These are phyloP conservation scores for Balakata baccata DNA, from an alignment of 345 rosid genomes.

Conservation along the genomic window DNA sequence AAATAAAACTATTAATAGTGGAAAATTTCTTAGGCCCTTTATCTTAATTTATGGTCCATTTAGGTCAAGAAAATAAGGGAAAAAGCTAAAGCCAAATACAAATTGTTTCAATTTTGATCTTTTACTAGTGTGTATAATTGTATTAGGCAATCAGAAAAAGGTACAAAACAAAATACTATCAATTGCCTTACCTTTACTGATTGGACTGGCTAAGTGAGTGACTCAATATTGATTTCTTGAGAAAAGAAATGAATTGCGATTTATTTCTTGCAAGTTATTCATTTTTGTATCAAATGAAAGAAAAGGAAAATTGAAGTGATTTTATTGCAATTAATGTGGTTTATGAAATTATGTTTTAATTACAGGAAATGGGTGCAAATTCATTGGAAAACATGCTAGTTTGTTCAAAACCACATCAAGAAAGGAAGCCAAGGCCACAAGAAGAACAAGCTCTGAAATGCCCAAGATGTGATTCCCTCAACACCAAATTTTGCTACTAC, in stretches of 20 bases:
- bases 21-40: too few relatives aligned
- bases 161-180: too few relatives aligned
- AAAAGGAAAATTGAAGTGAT: too few relatives aligned
- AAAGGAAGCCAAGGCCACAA: conserved; percentile 57
- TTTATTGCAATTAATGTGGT: not conserved
- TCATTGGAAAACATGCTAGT: conserved; percentile 68
- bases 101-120: too few relatives aligned
- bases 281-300: too few relatives aligned
- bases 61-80: too few relatives aligned
- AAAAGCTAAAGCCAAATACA: too few relatives aligned
- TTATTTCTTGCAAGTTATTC: too few relatives aligned
- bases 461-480: conserved; percentile 88
- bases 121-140: not conserved
- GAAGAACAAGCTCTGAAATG: conserved; percentile 83
- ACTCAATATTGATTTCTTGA: not conserved
- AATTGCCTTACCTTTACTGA: too few relatives aligned
- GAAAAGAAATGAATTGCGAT: not conserved
- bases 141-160: not conserved
- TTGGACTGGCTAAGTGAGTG: too few relatives aligned
- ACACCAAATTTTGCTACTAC: conserved; percentile 96
- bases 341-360: not conserved
- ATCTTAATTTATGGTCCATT: too few relatives aligned
- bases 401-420: conserved; percentile 50
- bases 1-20: too few relatives aligned
- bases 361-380: conserved; percentile 53